Evolutionary conservation across 352 stramenopile genomes (phyloP), one percentile per base, ranked within the genome.

Genomic region (Halophytophthora batemanensis): DNA sequence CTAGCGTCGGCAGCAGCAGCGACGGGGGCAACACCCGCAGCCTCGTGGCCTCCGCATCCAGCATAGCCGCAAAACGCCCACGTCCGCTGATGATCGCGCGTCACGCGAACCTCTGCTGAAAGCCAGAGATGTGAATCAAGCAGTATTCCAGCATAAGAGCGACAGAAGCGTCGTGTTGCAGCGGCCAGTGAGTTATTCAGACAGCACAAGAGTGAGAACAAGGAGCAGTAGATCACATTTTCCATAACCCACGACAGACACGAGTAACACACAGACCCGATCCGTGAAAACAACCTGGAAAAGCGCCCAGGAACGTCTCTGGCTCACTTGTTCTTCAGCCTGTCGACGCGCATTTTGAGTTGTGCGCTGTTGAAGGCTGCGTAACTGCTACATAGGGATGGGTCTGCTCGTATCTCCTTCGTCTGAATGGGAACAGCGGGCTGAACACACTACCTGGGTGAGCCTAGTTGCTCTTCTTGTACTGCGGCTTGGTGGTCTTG

Each of bases 381-480:
- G 25, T 31, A 8, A 8, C 4, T 53, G 28, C 33, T 42, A 29
- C 6, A 47, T 52, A 47, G 13, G 17, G 52, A 37, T 22, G 17
- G 14, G 5, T 47, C 19, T 34, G 12, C 43, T 40, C 25, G 36
- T 15, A 21, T 8, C 17, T 29, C 39, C 22, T 13, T 23, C 19
- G 35, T n/a, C 31, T 33, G 42, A 37, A n/a, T 35, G 12, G 41
- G 31, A 50, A 14, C 35, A 14, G 35, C 2, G 17, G 40, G 40
- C 25, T 31, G 4, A 8, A 8, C 25, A 8, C 25, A 31, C 25
- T 31, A 31, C 8, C 25, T 8, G 7, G 5, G 28, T 21, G 34
- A 15, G 21, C 49, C 60, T 75, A 80, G 43, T 66, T 67, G 39
- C 77, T 72, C 76, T 90, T 93, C 64, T 91, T 91, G 80, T 90